phyloP scores from a whole-genome alignment of 2,329 filamentous ascomycete species.

The Trichoderma asperellum region DNA sequence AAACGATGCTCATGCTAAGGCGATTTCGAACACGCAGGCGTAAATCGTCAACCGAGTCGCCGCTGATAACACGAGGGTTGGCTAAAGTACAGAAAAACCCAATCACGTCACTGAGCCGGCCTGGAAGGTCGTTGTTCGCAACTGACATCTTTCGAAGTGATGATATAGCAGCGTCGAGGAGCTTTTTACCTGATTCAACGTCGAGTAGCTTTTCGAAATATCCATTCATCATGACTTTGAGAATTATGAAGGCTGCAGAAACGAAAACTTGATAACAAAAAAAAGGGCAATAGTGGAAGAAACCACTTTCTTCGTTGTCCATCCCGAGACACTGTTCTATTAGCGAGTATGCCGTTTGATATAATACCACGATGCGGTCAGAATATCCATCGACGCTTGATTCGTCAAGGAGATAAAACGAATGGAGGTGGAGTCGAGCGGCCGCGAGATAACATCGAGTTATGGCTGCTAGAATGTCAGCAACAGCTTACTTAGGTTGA shows the following conservation, averaged over 20 bases:
- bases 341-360: slow-evolving; percentile 15
- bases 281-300: slow-evolving; percentile 18
- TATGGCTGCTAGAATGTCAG: background rate
- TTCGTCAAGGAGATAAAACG: slow-evolving; percentile 22
- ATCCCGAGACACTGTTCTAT: slow-evolving; percentile 22
- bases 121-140: slow-evolving; percentile 18
- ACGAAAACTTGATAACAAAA: slow-evolving; percentile 23
- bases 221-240: slow-evolving; percentile 23
- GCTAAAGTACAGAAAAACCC: slow-evolving; percentile 14
- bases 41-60: slow-evolving; percentile 7
- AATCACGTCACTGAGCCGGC: slow-evolving; percentile 19
- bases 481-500: background rate
- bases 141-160: slow-evolving; percentile 18
- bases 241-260: slow-evolving; percentile 21
- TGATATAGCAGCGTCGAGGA: slow-evolving; percentile 19
- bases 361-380: slow-evolving; percentile 13
- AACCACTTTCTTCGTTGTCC: slow-evolving; percentile 13
- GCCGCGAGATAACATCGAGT: slow-evolving; percentile 22
- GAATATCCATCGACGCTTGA: slow-evolving; percentile 16
- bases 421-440: slow-evolving; percentile 20
- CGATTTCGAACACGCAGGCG: slow-evolving; percentile 22
- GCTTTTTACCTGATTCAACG: slow-evolving; percentile 9
- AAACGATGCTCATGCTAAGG: slow-evolving; percentile 24
- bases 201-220: slow-evolving; percentile 23
- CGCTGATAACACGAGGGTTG: slow-evolving; percentile 19